Percentiles rank a stretch among this genome's conserved stretches.
Conservation (phyloP, 495 filamentous ascomycete genomes). For the Antarctomyces pellizariae region DNA sequence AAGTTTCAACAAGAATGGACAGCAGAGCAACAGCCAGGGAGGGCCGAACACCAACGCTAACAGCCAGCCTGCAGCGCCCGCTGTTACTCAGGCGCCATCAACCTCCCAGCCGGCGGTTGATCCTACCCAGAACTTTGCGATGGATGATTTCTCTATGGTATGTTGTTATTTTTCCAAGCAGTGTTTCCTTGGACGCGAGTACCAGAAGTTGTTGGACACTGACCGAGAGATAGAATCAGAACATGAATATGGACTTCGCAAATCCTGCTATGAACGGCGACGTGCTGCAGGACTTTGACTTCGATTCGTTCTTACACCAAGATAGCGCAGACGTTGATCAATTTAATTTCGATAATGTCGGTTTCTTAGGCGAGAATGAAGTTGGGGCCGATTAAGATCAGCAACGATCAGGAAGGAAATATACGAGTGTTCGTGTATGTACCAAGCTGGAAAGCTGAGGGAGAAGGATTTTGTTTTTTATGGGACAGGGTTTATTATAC, state of each 20-base stretch:
- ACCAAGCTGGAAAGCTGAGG: no score
- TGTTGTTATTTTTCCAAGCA: constrained; percentile 1
- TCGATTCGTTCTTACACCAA: constrained; percentile 73
- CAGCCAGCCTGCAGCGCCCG: constrained; percentile 16
- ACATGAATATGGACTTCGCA: constrained; percentile 37
- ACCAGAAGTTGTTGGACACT: no score
- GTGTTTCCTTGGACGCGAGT: no score
- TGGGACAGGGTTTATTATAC: no score
- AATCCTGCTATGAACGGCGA: constrained; percentile 31
- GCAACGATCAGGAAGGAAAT: no score
- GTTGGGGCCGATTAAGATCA: constrained; percentile 23
- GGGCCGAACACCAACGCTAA: constrained; percentile 21
- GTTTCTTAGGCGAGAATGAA: constrained; percentile 22
- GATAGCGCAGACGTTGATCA: constrained; percentile 14
- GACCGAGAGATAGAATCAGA: constrained; percentile 7
- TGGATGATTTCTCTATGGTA: no score
- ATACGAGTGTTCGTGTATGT: no score
- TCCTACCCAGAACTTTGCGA: no score
- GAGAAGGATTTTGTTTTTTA: no score
- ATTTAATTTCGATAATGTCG: constrained; percentile 22
- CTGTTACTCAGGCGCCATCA: no score
- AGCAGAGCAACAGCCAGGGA: constrained; percentile 24
- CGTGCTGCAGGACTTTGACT: constrained; percentile 84
- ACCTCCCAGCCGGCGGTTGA: no score
- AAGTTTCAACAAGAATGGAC: constrained; percentile 35